A percentile compares a stretch with the other conserved stretches of the same genome.
phyloP scores from a whole-genome alignment of 345 rosid species.

The Aegle marmelos region DNA sequence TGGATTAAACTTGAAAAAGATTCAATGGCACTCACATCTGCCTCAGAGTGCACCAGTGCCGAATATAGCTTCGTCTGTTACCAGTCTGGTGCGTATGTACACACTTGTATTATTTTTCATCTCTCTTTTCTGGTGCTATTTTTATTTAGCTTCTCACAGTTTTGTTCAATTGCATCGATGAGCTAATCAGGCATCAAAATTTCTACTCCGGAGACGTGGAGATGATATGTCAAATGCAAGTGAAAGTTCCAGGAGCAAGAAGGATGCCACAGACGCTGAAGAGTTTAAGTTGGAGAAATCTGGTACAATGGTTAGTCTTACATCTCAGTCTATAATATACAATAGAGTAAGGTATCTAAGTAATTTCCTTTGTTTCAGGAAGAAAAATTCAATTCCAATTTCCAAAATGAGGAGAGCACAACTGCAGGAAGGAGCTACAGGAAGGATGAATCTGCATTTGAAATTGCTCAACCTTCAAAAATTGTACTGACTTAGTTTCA shows the following conservation, averaged over 20 bases:
- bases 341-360: not conserved
- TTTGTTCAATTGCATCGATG: slow-evolving; percentile 16
- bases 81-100: slow-evolving; percentile 67
- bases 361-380: slow-evolving; percentile 17
- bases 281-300: slow-evolving; percentile 41
- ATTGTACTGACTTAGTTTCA: slow-evolving; percentile 22
- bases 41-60: slow-evolving; percentile 49
- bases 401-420: slow-evolving; percentile 14
- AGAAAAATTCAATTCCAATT: slow-evolving; percentile 13
- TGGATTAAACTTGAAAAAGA: slow-evolving; percentile 43
- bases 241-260: slow-evolving; percentile 29
- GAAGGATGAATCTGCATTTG: slow-evolving; percentile 19
- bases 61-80: slow-evolving; percentile 65
- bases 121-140: not conserved
- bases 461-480: slow-evolving; percentile 24
- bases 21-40: slow-evolving; percentile 59
- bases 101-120: slow-evolving; percentile 5
- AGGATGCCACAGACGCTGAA: slow-evolving; percentile 30
- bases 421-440: slow-evolving; percentile 8
- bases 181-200: slow-evolving; percentile 57
- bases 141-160: slow-evolving; percentile 1
- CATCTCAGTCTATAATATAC: not conserved
- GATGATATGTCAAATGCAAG: slow-evolving; percentile 32
- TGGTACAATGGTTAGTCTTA: slow-evolving; percentile 45
- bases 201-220: slow-evolving; percentile 35